Base-by-base conservation (phyloP, 2,329 filamentous ascomycete genomes). In the Ascochyta lentis region DNA sequence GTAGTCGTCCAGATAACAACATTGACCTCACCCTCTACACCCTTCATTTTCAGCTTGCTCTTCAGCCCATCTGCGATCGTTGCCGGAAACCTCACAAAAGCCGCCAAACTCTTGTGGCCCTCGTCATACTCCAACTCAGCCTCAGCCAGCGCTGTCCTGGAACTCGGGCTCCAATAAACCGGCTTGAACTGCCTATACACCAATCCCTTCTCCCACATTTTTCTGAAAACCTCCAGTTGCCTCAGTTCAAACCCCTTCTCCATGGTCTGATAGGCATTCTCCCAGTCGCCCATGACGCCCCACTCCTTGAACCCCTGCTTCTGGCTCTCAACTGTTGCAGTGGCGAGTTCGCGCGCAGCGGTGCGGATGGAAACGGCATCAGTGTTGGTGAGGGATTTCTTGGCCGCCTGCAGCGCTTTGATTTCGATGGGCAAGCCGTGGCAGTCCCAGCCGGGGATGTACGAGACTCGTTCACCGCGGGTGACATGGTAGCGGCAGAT, bases 1-100 rank as follows among this genome's bases (percentile, higher is more conserved):
- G 95, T 99, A 0, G 95, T 99, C 2, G 95, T 99, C 95, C 95
- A 99, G 47, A 98, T 91, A n/a, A 95, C 83, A n/a, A 90, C 91
- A 72, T 84, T 89, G 10, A 97, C 26, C 0, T 64, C 55, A 1
- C 60, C 60, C 4, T 49, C 12, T 0, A 72, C 43, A 26, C 34
- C 39, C 38, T 52, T 58, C 5, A 8, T 33, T 7, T 33, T 38
- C 26, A 54, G 31, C 39, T 54, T 56, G 7, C 77, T 67, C 42
- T 69, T 67, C 23, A 88, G 64, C 23, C 76, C 69, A 7, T 77
- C 69, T 0, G 82, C 78, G 12, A 76, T 66, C 0, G 75, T 74
- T 26, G 97, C 80, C 0, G 88, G 90, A 67, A 96, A 96, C 56
- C 86, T 88, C 40, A 99, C 84, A 57, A 89, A 94, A n/a, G 90